phyloP scores from a whole-genome alignment of 768 basidiomycete genomes.

The Naganishia randhawae region DNA sequence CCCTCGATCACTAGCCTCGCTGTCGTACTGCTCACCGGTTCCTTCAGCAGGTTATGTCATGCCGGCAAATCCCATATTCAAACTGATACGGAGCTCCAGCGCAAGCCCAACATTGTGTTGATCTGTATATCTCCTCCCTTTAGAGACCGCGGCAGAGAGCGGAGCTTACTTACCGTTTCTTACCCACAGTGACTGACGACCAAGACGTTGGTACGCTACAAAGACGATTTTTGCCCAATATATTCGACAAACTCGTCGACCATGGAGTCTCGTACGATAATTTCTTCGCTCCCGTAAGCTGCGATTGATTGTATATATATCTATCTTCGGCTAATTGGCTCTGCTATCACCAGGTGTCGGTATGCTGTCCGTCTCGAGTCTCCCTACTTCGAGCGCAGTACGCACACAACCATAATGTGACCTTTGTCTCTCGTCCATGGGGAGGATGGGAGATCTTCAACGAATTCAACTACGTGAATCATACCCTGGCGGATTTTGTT shows the following conservation, averaged over 20 bases:
- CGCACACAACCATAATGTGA: slow-evolving; percentile 31
- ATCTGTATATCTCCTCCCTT: neutral
- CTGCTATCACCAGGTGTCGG: slow-evolving; percentile 6
- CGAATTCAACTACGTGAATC: slow-evolving; percentile 13
- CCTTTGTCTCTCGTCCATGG: slow-evolving; percentile 24
- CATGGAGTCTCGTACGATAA: slow-evolving; percentile 23
- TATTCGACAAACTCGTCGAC: slow-evolving; percentile 22
- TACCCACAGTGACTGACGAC: slow-evolving; percentile 6
- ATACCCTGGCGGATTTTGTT: slow-evolving; percentile 23
- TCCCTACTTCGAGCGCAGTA: slow-evolving; percentile 27
- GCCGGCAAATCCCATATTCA: too few species aligned
- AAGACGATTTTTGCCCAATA: neutral
- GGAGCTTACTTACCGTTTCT: neutral
- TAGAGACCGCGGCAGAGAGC: neutral
- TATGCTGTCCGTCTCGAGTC: slow-evolving; percentile 30
- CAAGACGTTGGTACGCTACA: slow-evolving; percentile 7
- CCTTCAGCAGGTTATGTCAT: too few species aligned
- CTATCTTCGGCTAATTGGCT: neutral
- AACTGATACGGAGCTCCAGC: too few species aligned
- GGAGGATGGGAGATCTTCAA: slow-evolving; percentile 33
- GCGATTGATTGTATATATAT: neutral
- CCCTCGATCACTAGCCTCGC: too few species aligned
- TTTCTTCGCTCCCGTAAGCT: slow-evolving; percentile 25
- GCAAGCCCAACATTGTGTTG: slow-evolving; percentile 10
- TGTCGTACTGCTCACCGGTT: too few species aligned